phyloP scores from a whole-genome alignment of 2,329 filamentous ascomycete genomes.

The Daldinia sp. region DNA sequence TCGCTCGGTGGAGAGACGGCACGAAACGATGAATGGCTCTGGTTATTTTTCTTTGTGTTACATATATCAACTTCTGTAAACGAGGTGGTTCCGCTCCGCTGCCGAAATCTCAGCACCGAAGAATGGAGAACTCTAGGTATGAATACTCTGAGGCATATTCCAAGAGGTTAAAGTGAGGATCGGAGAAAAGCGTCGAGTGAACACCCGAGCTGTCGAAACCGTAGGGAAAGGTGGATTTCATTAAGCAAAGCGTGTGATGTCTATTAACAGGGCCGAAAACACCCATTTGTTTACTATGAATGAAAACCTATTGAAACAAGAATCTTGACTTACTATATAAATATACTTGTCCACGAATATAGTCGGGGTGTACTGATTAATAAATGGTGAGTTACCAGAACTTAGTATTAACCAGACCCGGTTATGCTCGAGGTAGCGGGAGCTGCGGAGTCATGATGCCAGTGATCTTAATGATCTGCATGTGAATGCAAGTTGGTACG shows the following conservation, averaged over 20 bases:
- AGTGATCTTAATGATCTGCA: constrained; percentile 34
- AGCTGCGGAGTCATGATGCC: constrained; percentile 31
- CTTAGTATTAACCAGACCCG: constrained; percentile 2
- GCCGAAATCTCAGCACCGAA: constrained; percentile 74
- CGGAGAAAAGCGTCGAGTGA: constrained; percentile 72
- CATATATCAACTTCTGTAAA: constrained; percentile 59
- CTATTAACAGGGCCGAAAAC: constrained; percentile 45
- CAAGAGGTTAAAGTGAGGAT: constrained; percentile 80
- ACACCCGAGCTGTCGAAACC: constrained; percentile 54
- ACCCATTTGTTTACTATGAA: constrained; percentile 50
- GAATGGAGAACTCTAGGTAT: constrained; percentile 63
- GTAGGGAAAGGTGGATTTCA: constrained; percentile 45
- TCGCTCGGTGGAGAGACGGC: constrained; percentile 36
- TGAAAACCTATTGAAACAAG: constrained; percentile 43
- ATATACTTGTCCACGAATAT: constrained; percentile 4
- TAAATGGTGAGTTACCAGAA: constrained; percentile 11
- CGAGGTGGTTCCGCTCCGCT: constrained; percentile 73
- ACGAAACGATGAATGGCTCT: constrained; percentile 52
- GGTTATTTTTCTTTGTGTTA: constrained; percentile 64
- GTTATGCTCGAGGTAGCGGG: constrained; percentile 15
- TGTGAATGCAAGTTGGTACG: constrained; percentile 26
- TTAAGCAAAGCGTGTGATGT: constrained; percentile 44
- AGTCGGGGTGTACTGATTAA: not conserved
- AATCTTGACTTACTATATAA: constrained; percentile 21
- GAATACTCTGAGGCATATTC: constrained; percentile 56